These are phyloP conservation scores for Mycena latifolia DNA, from an alignment of 768 basidiomycete species.

Conservation along the genomic window DNA sequence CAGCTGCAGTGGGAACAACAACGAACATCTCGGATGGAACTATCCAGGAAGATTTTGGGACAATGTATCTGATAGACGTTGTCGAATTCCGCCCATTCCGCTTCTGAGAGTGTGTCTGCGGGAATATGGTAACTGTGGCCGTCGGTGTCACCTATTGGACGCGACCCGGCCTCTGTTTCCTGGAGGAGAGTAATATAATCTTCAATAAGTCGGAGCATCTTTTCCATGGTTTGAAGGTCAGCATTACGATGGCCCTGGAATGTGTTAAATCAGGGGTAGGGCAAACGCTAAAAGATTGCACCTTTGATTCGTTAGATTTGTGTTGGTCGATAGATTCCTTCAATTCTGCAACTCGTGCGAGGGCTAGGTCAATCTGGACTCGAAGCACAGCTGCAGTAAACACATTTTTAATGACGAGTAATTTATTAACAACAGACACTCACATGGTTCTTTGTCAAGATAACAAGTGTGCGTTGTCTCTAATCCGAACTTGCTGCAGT, in stretches of 20 bases:
- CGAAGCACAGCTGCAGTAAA: conserved; percentile 65
- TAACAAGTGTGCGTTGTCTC: conserved; percentile 89
- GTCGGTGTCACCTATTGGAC: conserved; percentile 45
- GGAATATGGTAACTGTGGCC: conserved; percentile 73
- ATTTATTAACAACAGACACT: conserved; percentile 39
- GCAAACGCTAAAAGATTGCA: not conserved
- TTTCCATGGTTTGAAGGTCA: conserved; percentile 42
- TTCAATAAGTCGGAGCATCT: conserved; percentile 71
- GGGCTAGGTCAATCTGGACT: conserved; percentile 73
- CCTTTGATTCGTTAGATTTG: conserved; percentile 15
- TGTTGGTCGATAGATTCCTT: conserved; percentile 40
- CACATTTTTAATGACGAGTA: not conserved
- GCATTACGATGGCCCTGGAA: conserved; percentile 17
- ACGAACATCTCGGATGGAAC: conserved; percentile 83
- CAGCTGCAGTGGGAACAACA: not conserved
- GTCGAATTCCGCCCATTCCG: conserved; percentile 86
- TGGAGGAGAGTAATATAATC: conserved; percentile 70
- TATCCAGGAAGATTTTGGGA: conserved; percentile 84
- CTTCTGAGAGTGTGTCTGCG: conserved; percentile 72
- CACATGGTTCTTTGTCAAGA: conserved; percentile 79
- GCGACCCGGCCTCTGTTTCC: conserved; percentile 55
- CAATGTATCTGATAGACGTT: conserved; percentile 94
- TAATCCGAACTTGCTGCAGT: conserved; percentile 84
- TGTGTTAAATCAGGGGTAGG: not conserved
- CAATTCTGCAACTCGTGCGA: conserved; percentile 66